Conservation (phyloP, 129 eudicot genomes). For the Centella asiatica region DNA sequence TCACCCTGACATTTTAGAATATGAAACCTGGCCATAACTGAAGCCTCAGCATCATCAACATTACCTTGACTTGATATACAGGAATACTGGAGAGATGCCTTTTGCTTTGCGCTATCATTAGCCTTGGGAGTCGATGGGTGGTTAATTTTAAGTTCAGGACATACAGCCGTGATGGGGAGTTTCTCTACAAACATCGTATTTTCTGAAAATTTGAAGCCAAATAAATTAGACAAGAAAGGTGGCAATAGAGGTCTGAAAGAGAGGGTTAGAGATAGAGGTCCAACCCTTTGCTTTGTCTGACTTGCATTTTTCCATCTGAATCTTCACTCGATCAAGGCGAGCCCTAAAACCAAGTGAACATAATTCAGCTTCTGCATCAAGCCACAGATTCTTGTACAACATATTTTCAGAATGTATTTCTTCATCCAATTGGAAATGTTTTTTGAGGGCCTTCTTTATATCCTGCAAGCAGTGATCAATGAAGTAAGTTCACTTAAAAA, state of each 20-base stretch:
- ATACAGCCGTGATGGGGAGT: conserved; percentile 13
- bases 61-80: conserved; percentile 11
- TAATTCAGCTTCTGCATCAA: conserved; percentile 83
- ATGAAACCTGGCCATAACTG: conserved; percentile 55
- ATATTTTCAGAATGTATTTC: conserved; percentile 34
- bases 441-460: conserved; percentile 56
- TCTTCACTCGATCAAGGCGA: conserved; percentile 63
- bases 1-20: conserved; percentile 41
- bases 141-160: conserved; percentile 13
- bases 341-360: conserved; percentile 51
- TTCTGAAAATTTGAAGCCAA: conserved; percentile 6
- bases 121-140: conserved; percentile 14
- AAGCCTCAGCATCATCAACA: conserved; percentile 34
- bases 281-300: conserved; percentile 21
- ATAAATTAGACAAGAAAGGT: background rate
- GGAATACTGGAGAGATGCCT: conserved; percentile 5
- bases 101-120: conserved; percentile 12
- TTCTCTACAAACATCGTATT: background rate
- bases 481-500: background rate
- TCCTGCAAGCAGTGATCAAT: conserved; percentile 34
- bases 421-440: conserved; percentile 40
- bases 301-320: conserved; percentile 39
- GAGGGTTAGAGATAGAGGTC: background rate
- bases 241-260: background rate
- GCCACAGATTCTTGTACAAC: conserved; percentile 74